Conservation (phyloP, 1,284 basidiomycete genomes). For the Rhodofomes roseus region DNA sequence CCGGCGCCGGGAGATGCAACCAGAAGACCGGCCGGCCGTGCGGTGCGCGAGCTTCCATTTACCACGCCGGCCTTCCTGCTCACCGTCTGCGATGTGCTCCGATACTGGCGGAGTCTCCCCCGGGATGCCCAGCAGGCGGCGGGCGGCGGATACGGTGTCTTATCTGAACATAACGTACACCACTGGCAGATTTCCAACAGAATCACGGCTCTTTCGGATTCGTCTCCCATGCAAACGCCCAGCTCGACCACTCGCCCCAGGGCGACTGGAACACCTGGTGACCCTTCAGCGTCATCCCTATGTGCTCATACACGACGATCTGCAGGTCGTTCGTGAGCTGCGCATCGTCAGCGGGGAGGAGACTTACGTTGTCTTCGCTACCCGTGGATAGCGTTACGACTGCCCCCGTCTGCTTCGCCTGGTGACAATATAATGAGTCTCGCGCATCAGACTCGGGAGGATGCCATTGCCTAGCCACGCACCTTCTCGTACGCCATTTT, state of each 20-base stretch:
- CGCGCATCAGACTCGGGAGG: not conserved
- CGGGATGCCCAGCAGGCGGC: too few species aligned
- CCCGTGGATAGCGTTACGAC: conserved; percentile 12
- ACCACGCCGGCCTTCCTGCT: too few species aligned
- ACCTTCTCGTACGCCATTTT: conserved; percentile 15
- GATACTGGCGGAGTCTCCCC: too few species aligned
- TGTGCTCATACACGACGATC: conserved; percentile 13
- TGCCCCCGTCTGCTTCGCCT: conserved; percentile 11
- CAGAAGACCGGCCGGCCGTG: too few species aligned
- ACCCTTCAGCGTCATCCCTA: conserved; percentile 10
- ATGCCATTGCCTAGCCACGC: not conserved
- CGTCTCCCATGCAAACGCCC: conserved; percentile 12
- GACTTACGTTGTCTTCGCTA: conserved; percentile 13
- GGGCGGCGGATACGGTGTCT: too few species aligned
- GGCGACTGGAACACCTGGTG: conserved; percentile 11
- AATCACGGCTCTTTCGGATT: too few species aligned
- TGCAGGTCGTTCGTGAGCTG: not conserved
- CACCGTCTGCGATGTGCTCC: too few species aligned
- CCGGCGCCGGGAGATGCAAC: too few species aligned
- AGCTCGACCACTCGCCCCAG: conserved; percentile 13
- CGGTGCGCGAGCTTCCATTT: too few species aligned
- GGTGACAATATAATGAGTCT: not conserved
- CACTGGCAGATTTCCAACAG: too few species aligned
- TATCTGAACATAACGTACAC: too few species aligned
- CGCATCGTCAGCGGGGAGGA: not conserved